Percentiles rank a stretch among this genome's conserved stretches.
phyloP scores from a whole-genome alignment of 768 basidiomycete genomes.

The Chalciporus sphaerocephalus region DNA sequence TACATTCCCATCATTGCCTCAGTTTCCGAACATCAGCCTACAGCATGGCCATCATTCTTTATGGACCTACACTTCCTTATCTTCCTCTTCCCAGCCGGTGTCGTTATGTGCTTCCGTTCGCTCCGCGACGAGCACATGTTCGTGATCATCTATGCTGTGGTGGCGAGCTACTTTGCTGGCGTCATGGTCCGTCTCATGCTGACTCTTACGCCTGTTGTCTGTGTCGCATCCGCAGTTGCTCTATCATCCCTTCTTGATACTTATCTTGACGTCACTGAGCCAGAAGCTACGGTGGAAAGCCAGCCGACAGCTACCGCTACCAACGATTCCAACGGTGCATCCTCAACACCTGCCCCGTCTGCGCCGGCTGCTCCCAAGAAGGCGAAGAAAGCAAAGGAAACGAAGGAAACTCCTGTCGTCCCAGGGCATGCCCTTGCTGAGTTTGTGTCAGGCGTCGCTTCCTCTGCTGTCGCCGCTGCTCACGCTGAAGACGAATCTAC shows the following conservation, averaged over 20 bases:
- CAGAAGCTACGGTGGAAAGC: conserved; percentile 32
- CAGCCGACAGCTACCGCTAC: conserved; percentile 3
- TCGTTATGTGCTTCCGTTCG: conserved; percentile 88
- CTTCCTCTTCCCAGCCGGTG: conserved; percentile 96
- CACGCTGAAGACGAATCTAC: conserved; percentile 4
- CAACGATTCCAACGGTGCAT: conserved; percentile 13
- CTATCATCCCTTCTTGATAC: conserved; percentile 84
- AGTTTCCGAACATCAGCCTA: conserved; percentile 98
- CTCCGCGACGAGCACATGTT: conserved; percentile 96
- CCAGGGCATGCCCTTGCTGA: conserved; percentile 37
- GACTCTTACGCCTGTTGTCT: conserved; percentile 94
- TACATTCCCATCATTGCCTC: conserved; percentile 98
- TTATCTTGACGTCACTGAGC: conserved; percentile 82
- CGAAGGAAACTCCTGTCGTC: conserved; percentile 42
- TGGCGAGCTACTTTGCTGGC: conserved; percentile 97
- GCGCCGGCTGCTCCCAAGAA: conserved; percentile 32
- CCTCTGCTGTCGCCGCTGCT: conserved; percentile 30
- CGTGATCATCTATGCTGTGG: conserved; percentile 94
- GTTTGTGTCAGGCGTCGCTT: conserved; percentile 37
- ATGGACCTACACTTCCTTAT: conserved; percentile 99
- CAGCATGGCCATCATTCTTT: conserved; percentile 99
- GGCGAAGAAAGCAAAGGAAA: conserved; percentile 55
- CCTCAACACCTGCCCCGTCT: conserved; percentile 28
- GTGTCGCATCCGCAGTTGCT: conserved; percentile 88
- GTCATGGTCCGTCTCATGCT: conserved; percentile 99